Evolutionary conservation across 345 rosid species (phyloP).

Genomic region (Eucalyptus curtisii): DNA sequence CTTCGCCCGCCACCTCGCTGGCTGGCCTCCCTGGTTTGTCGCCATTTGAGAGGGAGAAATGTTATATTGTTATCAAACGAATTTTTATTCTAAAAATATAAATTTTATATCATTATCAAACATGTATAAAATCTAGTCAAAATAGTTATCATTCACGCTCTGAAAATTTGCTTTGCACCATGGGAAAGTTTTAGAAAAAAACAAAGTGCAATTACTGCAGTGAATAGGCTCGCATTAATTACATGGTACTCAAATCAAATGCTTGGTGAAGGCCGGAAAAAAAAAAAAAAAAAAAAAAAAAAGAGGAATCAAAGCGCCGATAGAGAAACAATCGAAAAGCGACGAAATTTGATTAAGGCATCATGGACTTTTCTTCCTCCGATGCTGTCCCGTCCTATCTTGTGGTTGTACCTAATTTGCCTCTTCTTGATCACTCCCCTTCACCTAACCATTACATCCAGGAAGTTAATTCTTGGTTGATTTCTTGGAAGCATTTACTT

Average conservation of each 20-base stretch:
- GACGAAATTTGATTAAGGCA: not conserved
- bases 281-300: too few species aligned
- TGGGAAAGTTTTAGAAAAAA: not conserved
- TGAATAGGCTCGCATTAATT: not conserved
- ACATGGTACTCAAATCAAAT: not conserved
- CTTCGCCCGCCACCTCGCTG: accelerated
- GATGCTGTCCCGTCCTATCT: not conserved
- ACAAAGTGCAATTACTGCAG: not conserved
- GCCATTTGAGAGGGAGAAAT: accelerated
- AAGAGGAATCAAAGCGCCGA: not conserved
- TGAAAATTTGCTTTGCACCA: not conserved
- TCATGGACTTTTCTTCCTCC: not conserved
- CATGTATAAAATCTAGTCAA: accelerated
- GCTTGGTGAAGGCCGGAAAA: not conserved
- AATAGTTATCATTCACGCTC: accelerated
- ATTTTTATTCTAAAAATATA: accelerated
- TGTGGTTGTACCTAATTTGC: not conserved
- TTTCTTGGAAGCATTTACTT: not conserved
- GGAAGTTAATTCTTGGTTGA: not conserved
- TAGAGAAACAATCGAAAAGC: not conserved
- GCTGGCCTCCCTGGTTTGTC: accelerated
- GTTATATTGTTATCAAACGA: accelerated
- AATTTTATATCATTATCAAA: accelerated
- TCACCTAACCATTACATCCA: not conserved
- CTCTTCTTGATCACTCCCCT: not conserved